Conservation (phyloP, 345 rosid genomes). For the Hevea brasiliensis region DNA sequence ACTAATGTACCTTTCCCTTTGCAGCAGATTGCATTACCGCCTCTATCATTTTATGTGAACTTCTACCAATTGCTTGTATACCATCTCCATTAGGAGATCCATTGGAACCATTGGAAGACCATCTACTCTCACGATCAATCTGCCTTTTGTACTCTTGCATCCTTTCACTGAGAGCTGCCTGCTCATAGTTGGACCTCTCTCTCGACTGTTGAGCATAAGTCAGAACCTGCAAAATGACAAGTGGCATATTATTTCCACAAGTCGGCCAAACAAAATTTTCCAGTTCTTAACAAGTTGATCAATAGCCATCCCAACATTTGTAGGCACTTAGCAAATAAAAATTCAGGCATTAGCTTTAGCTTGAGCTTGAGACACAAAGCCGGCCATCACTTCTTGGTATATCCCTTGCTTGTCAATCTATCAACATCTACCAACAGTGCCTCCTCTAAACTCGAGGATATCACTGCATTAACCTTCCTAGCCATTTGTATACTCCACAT, state of each 20-base stretch:
- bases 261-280: too few species aligned
- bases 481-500: background rate
- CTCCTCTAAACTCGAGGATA: background rate
- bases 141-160: constrained; percentile 97
- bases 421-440: background rate
- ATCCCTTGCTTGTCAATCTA: background rate
- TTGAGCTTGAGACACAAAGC: background rate
- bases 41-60: constrained; percentile 99
- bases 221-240: constrained; percentile 60
- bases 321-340: background rate
- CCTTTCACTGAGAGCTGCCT: constrained; percentile 90
- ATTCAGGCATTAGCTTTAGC: background rate
- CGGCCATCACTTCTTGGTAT: background rate
- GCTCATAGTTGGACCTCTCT: constrained; percentile 94
- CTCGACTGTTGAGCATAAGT: constrained; percentile 96
- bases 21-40: constrained; percentile 98
- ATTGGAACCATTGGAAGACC: constrained; percentile 76
- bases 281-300: background rate
- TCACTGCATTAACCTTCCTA: background rate
- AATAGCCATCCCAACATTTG: constrained; percentile 1
- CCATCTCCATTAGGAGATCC: constrained; percentile 99
- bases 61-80: constrained; percentile 87
- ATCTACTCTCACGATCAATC: constrained; percentile 90
- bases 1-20: constrained; percentile 77
- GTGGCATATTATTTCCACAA: constrained; percentile 4